Evolutionary conservation across 441 rosid species (phyloP).

Genomic region (Aquilaria agallochum): DNA sequence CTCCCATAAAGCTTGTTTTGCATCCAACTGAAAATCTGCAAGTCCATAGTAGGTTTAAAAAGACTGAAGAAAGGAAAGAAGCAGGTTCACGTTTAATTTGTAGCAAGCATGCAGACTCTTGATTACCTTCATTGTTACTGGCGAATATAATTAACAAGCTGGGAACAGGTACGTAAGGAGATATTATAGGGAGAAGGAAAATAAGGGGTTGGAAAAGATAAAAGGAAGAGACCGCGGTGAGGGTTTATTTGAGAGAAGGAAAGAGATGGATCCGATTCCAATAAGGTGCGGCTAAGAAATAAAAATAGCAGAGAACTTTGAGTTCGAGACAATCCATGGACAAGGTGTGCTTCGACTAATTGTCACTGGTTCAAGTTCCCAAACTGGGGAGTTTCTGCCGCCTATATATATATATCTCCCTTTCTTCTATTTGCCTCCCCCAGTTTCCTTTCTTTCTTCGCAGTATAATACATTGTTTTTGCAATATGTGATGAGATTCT

Average conservation of each 20-base stretch:
- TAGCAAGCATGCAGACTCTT: slow-evolving; percentile 6
- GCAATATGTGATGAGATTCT: no score
- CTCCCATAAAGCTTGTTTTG: slow-evolving; percentile 46
- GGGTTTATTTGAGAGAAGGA: slow-evolving; percentile 13
- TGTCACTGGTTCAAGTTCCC: slow-evolving; percentile 47
- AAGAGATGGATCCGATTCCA: no score
- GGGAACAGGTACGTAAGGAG: background rate
- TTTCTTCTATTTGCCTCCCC: slow-evolving; percentile 9
- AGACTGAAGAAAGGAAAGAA: slow-evolving; percentile 4
- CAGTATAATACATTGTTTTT: background rate
- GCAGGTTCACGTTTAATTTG: slow-evolving; percentile 4
- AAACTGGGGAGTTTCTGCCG: slow-evolving; percentile 25
- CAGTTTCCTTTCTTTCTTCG: background rate
- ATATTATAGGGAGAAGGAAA: background rate
- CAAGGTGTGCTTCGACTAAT: slow-evolving; percentile 8
- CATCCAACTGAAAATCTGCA: slow-evolving; percentile 68
- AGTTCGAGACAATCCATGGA: slow-evolving; percentile 20
- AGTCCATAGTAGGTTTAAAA: slow-evolving; percentile 10
- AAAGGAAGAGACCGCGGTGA: slow-evolving; percentile 11
- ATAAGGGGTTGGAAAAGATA: slow-evolving; percentile 4
- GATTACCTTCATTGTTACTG: slow-evolving; percentile 22
- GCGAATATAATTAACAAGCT: background rate
- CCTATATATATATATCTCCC: background rate
- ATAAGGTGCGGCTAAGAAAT: no score
- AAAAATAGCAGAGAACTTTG: background rate